phyloP scores from a whole-genome alignment of 805 yeast genomes.

The Candida fluviatilis region DNA sequence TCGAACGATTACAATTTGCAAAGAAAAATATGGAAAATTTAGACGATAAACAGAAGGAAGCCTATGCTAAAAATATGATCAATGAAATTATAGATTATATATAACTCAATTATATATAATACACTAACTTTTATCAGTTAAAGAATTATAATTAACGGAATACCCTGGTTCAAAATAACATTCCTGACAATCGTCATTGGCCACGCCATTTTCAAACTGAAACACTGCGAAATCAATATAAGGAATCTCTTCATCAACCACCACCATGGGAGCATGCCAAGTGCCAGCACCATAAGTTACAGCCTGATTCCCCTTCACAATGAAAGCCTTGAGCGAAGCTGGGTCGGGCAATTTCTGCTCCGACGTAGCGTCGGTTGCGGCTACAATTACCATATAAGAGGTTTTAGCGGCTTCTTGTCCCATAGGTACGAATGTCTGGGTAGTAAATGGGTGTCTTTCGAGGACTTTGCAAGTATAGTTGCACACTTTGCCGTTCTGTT shows the following conservation, averaged over 20 bases:
- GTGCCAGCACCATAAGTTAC: conserved; percentile 81
- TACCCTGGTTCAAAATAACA: conserved; percentile 63
- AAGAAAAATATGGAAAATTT: conserved; percentile 23
- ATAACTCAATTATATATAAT: conserved; percentile 9
- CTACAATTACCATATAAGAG: conserved; percentile 80
- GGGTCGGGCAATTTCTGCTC: conserved; percentile 56
- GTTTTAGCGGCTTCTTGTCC: conserved; percentile 49
- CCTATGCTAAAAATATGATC: conserved; percentile 31
- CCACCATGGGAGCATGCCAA: conserved; percentile 98
- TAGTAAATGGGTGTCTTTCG: conserved; percentile 84
- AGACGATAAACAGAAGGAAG: conserved; percentile 23
- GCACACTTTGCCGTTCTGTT: conserved; percentile 9
- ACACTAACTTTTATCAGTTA: not conserved
- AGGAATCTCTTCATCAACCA: conserved; percentile 52
- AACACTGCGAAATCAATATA: conserved; percentile 79
- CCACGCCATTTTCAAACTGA: conserved; percentile 77
- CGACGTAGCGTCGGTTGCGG: conserved; percentile 42
- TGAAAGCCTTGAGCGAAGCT: conserved; percentile 58
- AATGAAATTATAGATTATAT: conserved; percentile 37
- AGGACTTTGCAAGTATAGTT: conserved; percentile 60
- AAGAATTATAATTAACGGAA: conserved; percentile 21
- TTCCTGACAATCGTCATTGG: conserved; percentile 80
- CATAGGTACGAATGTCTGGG: conserved; percentile 92
- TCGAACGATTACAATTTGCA: conserved; percentile 33
- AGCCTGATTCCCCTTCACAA: conserved; percentile 79